A percentile compares a stretch with the other conserved stretches of the same genome.
Evolutionary conservation across 2,329 filamentous ascomycete genomes (phyloP).

Genomic region (Aspergillus pseudoterreus): DNA sequence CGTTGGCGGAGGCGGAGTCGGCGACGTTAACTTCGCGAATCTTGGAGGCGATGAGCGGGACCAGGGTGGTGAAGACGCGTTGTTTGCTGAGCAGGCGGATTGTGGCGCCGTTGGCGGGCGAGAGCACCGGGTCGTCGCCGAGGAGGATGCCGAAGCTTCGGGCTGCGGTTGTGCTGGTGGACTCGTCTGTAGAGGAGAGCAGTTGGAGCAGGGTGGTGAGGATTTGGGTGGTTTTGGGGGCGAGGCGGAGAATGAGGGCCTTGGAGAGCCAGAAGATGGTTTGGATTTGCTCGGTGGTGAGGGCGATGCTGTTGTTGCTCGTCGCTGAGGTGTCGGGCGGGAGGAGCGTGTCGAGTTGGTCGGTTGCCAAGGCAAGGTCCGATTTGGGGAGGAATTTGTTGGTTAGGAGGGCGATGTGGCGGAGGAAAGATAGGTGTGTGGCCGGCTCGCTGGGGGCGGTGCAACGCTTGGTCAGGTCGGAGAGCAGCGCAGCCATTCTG

Average conservation of each 20-base stretch:
- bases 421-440: constrained; percentile 39
- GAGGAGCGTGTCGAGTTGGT: constrained; percentile 32
- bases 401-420: constrained; percentile 38
- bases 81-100: constrained; percentile 62
- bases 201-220: constrained; percentile 48
- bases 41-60: constrained; percentile 53
- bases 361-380: constrained; percentile 27
- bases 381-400: constrained; percentile 41
- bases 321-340: constrained; percentile 15
- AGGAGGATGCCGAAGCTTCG: constrained; percentile 59
- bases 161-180: constrained; percentile 50
- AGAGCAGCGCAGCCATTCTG: constrained; percentile 32
- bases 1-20: constrained; percentile 22
- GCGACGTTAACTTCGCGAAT: constrained; percentile 47
- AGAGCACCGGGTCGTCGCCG: constrained; percentile 58
- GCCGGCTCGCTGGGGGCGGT: constrained; percentile 27
- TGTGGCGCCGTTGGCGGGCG: constrained; percentile 57
- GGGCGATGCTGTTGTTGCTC: constrained; percentile 21
- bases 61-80: constrained; percentile 57
- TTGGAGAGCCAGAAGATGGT: constrained; percentile 61
- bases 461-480: constrained; percentile 33
- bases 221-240: constrained; percentile 48
- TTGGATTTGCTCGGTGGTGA: constrained; percentile 40
- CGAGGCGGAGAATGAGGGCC: constrained; percentile 54
- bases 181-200: constrained; percentile 41